A percentile compares a stretch with the other conserved stretches of the same genome.
Evolutionary conservation across 176 grass and related monocot genomes (phyloP).

Genomic region (Cenchrus purpureus): DNA sequence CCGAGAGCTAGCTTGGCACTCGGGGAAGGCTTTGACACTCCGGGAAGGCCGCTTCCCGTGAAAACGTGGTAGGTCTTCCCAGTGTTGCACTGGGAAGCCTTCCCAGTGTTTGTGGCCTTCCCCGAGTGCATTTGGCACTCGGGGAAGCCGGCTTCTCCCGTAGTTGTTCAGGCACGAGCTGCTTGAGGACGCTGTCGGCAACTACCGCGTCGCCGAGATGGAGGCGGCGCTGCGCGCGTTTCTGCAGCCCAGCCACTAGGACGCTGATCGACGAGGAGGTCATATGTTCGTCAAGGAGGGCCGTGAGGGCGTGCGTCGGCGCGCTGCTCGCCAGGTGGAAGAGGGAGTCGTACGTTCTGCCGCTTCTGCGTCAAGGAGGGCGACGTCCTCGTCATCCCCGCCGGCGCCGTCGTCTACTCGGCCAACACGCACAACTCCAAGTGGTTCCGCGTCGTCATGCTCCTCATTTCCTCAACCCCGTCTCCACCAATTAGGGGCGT

Average conservation of each 20-base stretch:
- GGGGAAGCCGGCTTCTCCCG: no score
- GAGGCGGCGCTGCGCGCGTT: slow-evolving; percentile 70
- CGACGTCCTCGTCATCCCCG: slow-evolving; percentile 62
- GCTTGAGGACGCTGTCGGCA: slow-evolving; percentile 49
- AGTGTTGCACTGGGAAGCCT: no score
- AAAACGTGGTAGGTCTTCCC: no score
- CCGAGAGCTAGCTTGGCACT: no score
- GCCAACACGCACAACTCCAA: slow-evolving; percentile 56
- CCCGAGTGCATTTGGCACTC: no score
- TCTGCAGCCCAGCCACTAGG: slow-evolving; percentile 71
- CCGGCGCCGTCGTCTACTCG: slow-evolving; percentile 65
- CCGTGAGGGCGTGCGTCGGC: slow-evolving; percentile 43
- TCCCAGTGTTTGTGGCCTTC: no score
- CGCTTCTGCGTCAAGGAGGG: slow-evolving; percentile 58
- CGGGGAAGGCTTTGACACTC: no score
- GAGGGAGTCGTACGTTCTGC: slow-evolving; percentile 38
- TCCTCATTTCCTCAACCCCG: slow-evolving; percentile 43
- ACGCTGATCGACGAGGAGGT: slow-evolving; percentile 61
- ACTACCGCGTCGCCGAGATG: slow-evolving; percentile 58
- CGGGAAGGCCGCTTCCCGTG: no score
- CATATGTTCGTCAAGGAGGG: slow-evolving; percentile 62
- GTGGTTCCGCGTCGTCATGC: slow-evolving; percentile 66
- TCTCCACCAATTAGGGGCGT: slow-evolving; percentile 45
- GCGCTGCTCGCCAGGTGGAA: slow-evolving; percentile 40
- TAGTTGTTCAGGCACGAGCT: slow-evolving; percentile 43